Evolutionary conservation across 2,329 filamentous ascomycete species (phyloP), one percentile per base, ranked within the genome.

Genomic region (Trichoderma semiorbis): DNA sequence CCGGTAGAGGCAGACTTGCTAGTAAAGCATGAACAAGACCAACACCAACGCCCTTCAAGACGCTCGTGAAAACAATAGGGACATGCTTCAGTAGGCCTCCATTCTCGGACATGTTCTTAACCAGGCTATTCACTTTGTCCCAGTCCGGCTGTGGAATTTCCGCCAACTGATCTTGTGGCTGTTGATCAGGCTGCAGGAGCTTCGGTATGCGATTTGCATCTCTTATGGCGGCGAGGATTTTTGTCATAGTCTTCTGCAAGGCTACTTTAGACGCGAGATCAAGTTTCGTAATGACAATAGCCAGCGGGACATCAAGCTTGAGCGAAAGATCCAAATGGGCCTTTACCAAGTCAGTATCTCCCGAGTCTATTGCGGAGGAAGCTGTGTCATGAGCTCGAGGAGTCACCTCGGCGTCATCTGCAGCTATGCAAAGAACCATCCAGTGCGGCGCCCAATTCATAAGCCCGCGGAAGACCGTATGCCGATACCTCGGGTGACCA

Each of bases 361-460:
- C 36, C 16, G 58, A 63, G 6, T 69, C 63, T 30, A 26, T 32
- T 5, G 30, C 21, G 5, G 43, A 36, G 7, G 64, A 70, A 68
- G 68, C 69, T 6, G 43, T 50, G 18, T 63, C 64, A 24, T 70
- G 65, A 34, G 34, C 34, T 26, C 78, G 34, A 5, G 78, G 75
- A 4, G 76, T 75, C 60, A 79, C 77, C 14, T 91, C 89, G 12
- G 87, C 85, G 74, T 92, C 92, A 77, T 96, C 92, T 43, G 93
- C 94, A 61, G 94, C 90, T 73, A 98, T 90, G 75, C 97, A 98
- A 2, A 98, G 86, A 26, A 97, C 81, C 1, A 93, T 94, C 91
- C 96, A 99, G 79, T 98, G 94, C 10, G 96, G 96, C 47, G 93
- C 93, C 95, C 96, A 98, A 60, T 95, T 96, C 74, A 99, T 88